Evolutionary conservation across 306 rosid genomes (phyloP), one percentile per base, ranked within the genome.

Genomic region (Oxytropis ochrocephala): DNA sequence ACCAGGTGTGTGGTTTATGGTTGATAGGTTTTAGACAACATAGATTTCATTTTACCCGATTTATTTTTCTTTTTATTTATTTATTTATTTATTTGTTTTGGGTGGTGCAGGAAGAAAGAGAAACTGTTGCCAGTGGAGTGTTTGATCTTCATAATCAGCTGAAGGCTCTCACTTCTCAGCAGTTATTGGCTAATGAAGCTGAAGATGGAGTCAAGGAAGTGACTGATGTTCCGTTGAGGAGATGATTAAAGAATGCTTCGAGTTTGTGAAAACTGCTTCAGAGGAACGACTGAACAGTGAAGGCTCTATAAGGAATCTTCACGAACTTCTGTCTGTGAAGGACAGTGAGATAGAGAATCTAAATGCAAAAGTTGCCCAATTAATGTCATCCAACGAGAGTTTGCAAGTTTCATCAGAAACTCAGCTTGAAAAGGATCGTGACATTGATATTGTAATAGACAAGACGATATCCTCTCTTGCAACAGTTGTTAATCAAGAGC

Each of bases 311-410:
- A 80, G 80, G 27, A 81, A 82, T 59, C 83, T 90, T 67, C 85
- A 60, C 1, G 76, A 74, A 16, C 44, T 67, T 70, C 70, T 88
- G 61, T 73, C 74, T 57, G 18, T 2, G 65, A 93, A 87, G 87
- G 89, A 88, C 80, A 83, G 42, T 32, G 94, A 87, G 80, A 89
- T 94, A 39, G 96, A 85, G 70, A 77, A 74, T 73, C 91, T 93
- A 50, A 83, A 81, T 81, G 64, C 69, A 9, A 88, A 81, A 84
- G 75, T 89, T 74, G 21, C 73, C 29, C 87, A 84, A 59, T 64
- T 87, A 50, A 66, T 60, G 1, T 73, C 56, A 41, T 78, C 88
- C 21, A 80, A 78, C 71, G 84, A 81, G 33, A 75, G 70, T 76
- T 36, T 62, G 55, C 84, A 79, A 27, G 61, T 72, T 47, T 78